Base-by-base conservation (phyloP, 2,329 filamentous ascomycete genomes). In the Sporothrix schenckii region DNA sequence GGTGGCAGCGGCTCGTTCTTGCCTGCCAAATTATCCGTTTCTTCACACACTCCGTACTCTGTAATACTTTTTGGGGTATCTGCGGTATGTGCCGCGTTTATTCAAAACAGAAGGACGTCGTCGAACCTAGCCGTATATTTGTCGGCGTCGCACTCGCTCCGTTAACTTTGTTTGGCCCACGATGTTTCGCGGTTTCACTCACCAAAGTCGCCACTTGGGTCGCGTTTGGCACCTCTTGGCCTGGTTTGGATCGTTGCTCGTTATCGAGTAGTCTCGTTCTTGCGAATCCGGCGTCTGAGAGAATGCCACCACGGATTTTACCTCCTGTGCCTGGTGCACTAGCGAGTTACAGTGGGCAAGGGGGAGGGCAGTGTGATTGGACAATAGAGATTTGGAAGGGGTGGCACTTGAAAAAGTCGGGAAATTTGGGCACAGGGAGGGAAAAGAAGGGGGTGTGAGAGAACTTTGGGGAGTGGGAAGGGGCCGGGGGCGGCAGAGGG, bases 311-410 rank as follows among this genome's bases (percentile, higher is more conserved):
- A 30, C 52, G 50, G 56, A 21, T 68, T 71, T 54, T 58, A 24
- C 50, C 52, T 69, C 52, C 34, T 61, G 53, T 69, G 63, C 63
- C 50, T 72, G 61, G 61, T 30, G 61, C 70, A 69, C 68, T 72
- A 72, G 70, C 68, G 63, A 68, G 70, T 72, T 69, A 68, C 70
- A 72, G 54, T 54, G 52, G 30, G 54, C 68, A 44, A 50, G 47
- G 49, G 24, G n/a, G 19, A 44, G 39, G 54, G 19, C 63, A 5
- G 44, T 56, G 50, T 72, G 65, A 70, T 70, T 72, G 71, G 71
- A 19, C 47, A 49, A 34, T 60, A 44, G 56, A 54, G 52, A 70
- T 47, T 61, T 60, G 44, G 49, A 69, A 61, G 65, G 71, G 65
- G 61, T 44, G 61, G 39, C 50, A 66, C 49, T 56, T 56, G 21